phyloP scores from a whole-genome alignment of 441 rosid species.

The Mallotus repandus region DNA sequence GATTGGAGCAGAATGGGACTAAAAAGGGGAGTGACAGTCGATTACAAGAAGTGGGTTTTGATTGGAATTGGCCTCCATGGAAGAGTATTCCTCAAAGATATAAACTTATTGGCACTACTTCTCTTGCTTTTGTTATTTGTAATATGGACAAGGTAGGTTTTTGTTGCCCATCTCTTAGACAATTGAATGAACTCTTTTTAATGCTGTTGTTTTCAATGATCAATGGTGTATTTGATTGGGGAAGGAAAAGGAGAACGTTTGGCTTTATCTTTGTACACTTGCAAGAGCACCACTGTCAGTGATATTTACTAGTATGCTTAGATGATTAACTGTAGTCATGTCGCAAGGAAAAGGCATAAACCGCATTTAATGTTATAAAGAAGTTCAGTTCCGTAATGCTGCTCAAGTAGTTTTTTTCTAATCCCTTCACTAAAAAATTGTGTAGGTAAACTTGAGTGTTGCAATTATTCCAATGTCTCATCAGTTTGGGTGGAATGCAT shows the following conservation, averaged over 20 bases:
- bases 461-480: slow-evolving; percentile 97
- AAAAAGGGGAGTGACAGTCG: slow-evolving; percentile 14
- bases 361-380: too few relatives aligned
- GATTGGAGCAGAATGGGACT: slow-evolving; percentile 27
- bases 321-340: too few relatives aligned
- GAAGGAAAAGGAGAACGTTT: too few relatives aligned
- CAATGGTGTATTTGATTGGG: too few relatives aligned
- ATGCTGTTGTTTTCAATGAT: too few relatives aligned
- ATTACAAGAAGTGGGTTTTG: slow-evolving; percentile 38
- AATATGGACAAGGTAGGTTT: slow-evolving; percentile 84
- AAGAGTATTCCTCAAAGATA: slow-evolving; percentile 71
- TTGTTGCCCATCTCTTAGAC: background rate
- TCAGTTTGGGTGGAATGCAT: slow-evolving; percentile 86
- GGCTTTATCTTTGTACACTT: too few relatives aligned
- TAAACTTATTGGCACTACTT: slow-evolving; percentile 79
- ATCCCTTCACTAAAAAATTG: slow-evolving; percentile 10
- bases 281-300: too few relatives aligned
- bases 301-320: too few relatives aligned
- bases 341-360: too few relatives aligned
- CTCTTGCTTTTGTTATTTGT: slow-evolving; percentile 88
- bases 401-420: too few relatives aligned
- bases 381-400: too few relatives aligned
- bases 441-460: slow-evolving; percentile 86
- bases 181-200: too few relatives aligned
- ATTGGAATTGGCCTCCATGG: slow-evolving; percentile 82